These are phyloP conservation scores for Phallus indusiatus DNA, from an alignment of 768 basidiomycete species.

Conservation along the genomic window DNA sequence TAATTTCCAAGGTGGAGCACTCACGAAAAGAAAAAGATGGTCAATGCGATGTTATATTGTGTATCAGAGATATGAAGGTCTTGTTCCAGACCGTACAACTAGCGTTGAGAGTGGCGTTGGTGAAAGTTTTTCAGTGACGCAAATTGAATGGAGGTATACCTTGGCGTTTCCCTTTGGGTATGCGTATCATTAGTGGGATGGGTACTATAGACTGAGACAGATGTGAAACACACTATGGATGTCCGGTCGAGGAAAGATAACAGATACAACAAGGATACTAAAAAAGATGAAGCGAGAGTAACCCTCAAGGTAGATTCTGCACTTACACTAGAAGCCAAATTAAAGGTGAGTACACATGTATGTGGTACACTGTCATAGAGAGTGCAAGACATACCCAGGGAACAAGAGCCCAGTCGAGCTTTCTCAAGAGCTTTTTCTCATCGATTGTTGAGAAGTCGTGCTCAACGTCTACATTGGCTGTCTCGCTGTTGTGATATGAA, in stretches of 20 bases:
- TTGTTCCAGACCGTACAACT: conserved; percentile 56
- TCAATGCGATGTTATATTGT: conserved; percentile 57
- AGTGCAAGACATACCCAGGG: conserved; percentile 40
- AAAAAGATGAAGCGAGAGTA: conserved; percentile 1
- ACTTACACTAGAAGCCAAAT: conserved; percentile 1
- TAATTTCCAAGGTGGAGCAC: conserved; percentile 34
- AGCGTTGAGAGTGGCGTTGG: conserved; percentile 2
- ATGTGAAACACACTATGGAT: conserved; percentile 24
- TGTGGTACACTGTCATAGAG: not conserved
- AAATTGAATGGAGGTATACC: conserved; percentile 16
- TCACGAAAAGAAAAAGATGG: conserved; percentile 30
- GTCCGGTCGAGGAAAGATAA: conserved; percentile 61
- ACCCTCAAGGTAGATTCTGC: not conserved
- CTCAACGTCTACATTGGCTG: conserved; percentile 18
- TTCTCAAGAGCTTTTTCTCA: conserved; percentile 60
- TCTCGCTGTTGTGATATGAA: conserved; percentile 9
- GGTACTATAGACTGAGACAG: not conserved
- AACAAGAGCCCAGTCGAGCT: conserved; percentile 56
- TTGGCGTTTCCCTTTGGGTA: conserved; percentile 34
- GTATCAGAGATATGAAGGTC: conserved; percentile 53
- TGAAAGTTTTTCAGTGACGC: not conserved
- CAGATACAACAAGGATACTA: conserved; percentile 57
- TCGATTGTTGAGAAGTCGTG: conserved; percentile 53
- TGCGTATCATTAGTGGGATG: not conserved
- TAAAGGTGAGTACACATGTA: not conserved